Base-by-base conservation (phyloP, 2,329 filamentous ascomycete genomes). In the Daldinia sp. region DNA sequence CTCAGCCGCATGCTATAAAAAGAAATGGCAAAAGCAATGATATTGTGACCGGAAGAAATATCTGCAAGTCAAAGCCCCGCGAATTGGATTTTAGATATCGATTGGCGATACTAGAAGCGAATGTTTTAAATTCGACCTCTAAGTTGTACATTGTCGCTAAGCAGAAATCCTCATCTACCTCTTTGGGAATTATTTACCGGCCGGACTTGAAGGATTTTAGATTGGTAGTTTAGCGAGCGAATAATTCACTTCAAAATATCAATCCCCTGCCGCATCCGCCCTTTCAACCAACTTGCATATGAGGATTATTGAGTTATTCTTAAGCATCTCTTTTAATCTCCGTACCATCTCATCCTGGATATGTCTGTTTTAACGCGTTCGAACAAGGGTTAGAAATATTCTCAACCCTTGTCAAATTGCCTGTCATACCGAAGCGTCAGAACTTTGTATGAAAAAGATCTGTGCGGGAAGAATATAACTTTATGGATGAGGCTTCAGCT, bases 1-100 rank as follows among this genome's bases (percentile, higher is more conserved):
- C 60, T 70, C 65, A 68, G 68, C 68, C 62, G 35, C 59, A 61
- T 20, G 3, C 51, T 68, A 70, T 68, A 63, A 68, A 63, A 70
- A 68, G 61, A 65, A 56, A 68, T 23, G 20, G 2, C 46, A 50
- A 30, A 50, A 30, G 23, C 26, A 50, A 30, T 30, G 15, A 4
- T n/a, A 50, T 30, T 18, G 46, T 30, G 12, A 23, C n/a, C 6
- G 15, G 26, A 30, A 50, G 13, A 50, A 30, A 30, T 6, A 18
- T 18, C 26, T n/a, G 46, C 15, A 30, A 18, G 3, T 1, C 26
- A 2, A 30, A 28, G 15, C 26, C 13, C 46, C 15, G 13, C 26
- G 15, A 12, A 50, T 18, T 30, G 2, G 13, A n/a, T n/a, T 13
- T 50, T 10, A 50, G 46, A 50, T 13, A 30, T 28, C 46, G 30